These are phyloP conservation scores for Trichophaea hybrida DNA, from an alignment of 2,329 filamentous ascomycete species.

Conservation along the genomic window DNA sequence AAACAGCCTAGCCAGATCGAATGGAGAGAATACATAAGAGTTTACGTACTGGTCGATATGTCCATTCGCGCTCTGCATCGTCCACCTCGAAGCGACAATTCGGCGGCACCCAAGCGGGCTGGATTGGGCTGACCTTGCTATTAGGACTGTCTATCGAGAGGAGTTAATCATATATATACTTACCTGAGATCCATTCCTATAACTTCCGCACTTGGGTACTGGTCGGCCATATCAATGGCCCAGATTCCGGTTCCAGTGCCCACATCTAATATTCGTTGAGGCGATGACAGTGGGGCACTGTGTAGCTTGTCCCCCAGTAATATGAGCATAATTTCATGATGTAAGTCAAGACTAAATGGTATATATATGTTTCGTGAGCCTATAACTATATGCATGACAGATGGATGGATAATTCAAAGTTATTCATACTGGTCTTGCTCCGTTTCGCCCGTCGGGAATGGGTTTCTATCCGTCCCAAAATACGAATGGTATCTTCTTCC, in stretches of 20 bases:
- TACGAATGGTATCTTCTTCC: slow-evolving; percentile 42
- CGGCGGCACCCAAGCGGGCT: background rate
- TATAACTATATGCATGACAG: background rate
- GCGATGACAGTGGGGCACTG: background rate
- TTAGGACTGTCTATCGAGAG: background rate
- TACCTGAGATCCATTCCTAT: background rate
- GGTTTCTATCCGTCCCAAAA: background rate
- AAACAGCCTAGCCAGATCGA: background rate
- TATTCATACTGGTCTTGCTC: background rate
- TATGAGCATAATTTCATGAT: background rate
- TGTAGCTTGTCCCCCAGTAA: background rate
- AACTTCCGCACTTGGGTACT: background rate
- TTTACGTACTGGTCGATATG: slow-evolving; percentile 16
- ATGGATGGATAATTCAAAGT: background rate
- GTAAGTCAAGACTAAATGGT: background rate
- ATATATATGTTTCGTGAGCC: background rate
- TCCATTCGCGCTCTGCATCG: slow-evolving; percentile 26
- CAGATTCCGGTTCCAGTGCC: background rate
- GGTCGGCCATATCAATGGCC: no score
- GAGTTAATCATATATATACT: slow-evolving; percentile 4
- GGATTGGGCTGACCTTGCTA: background rate
- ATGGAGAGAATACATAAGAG: background rate
- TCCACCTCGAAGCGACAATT: slow-evolving; percentile 25
- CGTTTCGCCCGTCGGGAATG: background rate
- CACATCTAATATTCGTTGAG: background rate